Base-by-base conservation (phyloP, 768 basidiomycete species). In the Psilocybe azurescens region DNA sequence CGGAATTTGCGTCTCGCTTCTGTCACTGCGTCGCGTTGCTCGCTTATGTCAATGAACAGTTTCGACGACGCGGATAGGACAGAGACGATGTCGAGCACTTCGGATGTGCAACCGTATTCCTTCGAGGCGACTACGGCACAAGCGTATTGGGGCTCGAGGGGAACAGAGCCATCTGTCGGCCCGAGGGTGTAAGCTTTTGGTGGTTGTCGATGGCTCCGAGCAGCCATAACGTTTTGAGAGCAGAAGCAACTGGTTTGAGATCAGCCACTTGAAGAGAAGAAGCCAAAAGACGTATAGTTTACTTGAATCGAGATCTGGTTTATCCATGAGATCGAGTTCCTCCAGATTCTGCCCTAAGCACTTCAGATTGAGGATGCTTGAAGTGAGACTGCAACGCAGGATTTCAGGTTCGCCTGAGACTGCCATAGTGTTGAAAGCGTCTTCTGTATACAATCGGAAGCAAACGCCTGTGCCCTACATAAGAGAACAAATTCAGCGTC, bases 361-460 rank as follows among this genome's bases (percentile, higher is more conserved):
- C 70, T 93, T 91, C 16, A 99, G 82, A 68, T 97, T 91, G 32
- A 99, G 82, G 29, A 94, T 83, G 58, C 91, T 92, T 18, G 91
- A 88, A 4, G 91, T 86, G 32, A 99, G 81, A 70, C 91, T 91
- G 69, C 89, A 92, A 10, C 97, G 88, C 64, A 90, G 85, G 50
- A 99, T 97, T 75, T 99, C 97, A 1, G 97, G 97, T 67, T 93
- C 87, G 13, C 89, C 80, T 8, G 91, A 83, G 11, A 81, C 66
- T 4, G 79, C 76, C 83, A 99, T 85, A 10, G 76, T 74, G 49
- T 84, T 79, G 75, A 91, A 99, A 4, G 87, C 83, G 3, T 86
- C 81, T 72, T 96, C 91, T 0, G 97, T 95, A 76, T 97, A 99
- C 11, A 99, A 78, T 24, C 97, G 87, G 77, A 93, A 99, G 75